phyloP scores from a whole-genome alignment of 768 basidiomycete genomes.

The Leccinum barrowsii region DNA sequence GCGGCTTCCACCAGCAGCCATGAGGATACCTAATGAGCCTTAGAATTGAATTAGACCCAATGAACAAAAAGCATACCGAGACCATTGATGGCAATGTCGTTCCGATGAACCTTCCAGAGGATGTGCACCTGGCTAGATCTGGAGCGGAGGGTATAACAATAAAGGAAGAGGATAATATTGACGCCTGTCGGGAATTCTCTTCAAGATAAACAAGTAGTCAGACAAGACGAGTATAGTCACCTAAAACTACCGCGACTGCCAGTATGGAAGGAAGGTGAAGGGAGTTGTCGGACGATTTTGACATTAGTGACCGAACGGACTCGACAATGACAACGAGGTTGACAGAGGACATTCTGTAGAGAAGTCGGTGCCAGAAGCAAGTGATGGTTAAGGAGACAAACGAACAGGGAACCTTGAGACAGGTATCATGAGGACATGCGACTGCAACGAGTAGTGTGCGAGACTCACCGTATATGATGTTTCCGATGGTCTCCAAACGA shows the following conservation, averaged over 20 bases:
- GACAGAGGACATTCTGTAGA: constrained; percentile 81
- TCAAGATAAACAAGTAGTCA: background rate
- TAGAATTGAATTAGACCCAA: background rate
- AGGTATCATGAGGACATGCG: constrained; percentile 1
- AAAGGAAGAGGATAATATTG: constrained; percentile 84
- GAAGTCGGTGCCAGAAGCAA: background rate
- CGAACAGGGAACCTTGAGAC: constrained; percentile 46
- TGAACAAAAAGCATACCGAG: constrained; percentile 47
- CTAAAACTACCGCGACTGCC: constrained; percentile 78
- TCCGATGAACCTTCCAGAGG: constrained; percentile 94
- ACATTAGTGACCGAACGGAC: constrained; percentile 68
- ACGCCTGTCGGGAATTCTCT: constrained; percentile 44
- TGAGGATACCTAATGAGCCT: constrained; percentile 59
- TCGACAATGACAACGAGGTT: constrained; percentile 91
- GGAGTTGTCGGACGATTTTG: constrained; percentile 49
- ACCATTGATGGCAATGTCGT: constrained; percentile 80
- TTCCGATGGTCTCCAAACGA: constrained; percentile 85
- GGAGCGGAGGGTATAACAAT: constrained; percentile 74
- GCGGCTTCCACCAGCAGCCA: constrained; percentile 81
- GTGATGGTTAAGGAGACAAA: background rate
- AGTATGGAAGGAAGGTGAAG: constrained; percentile 83
- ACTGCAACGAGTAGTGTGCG: background rate
- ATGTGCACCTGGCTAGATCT: constrained; percentile 89
- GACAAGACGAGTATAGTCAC: constrained; percentile 25
- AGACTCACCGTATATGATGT: constrained; percentile 71